These are phyloP conservation scores for Colletotrichum australisinense DNA, from an alignment of 2,329 filamentous ascomycete species.

Conservation along the genomic window DNA sequence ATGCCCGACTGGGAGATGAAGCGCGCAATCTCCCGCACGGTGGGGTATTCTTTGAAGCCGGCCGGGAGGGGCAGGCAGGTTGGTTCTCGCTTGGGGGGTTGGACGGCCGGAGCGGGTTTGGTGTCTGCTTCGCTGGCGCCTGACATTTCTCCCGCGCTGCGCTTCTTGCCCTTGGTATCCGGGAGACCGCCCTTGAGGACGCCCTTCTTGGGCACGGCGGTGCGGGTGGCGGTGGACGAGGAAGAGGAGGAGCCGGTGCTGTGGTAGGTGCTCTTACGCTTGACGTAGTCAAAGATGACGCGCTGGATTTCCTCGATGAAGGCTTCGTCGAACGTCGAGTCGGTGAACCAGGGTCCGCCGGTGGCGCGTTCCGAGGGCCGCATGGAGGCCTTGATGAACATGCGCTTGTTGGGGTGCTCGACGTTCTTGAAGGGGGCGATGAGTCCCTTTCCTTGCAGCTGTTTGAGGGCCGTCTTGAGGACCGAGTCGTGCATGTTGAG, in stretches of 20 bases:
- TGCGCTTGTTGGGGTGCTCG: slow-evolving; percentile 90
- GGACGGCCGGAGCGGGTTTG: slow-evolving; percentile 39
- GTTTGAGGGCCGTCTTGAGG: slow-evolving; percentile 84
- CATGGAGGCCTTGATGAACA: slow-evolving; percentile 92
- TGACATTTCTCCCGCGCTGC: slow-evolving; percentile 59
- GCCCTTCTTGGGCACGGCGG: slow-evolving; percentile 67
- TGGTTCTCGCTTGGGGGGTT: slow-evolving; percentile 46
- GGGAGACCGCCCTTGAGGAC: slow-evolving; percentile 59
- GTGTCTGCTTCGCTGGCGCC: slow-evolving; percentile 42
- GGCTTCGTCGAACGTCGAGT: slow-evolving; percentile 87
- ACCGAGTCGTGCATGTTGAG: slow-evolving; percentile 87
- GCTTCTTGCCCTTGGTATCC: slow-evolving; percentile 60
- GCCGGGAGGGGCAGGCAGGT: slow-evolving; percentile 67
- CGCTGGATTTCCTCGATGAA: slow-evolving; percentile 84
- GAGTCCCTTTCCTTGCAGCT: slow-evolving; percentile 82
- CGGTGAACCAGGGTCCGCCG: slow-evolving; percentile 94
- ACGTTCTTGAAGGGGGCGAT: slow-evolving; percentile 93
- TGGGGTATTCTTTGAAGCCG: slow-evolving; percentile 83
- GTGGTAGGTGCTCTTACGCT: slow-evolving; percentile 76
- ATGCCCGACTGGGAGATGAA: slow-evolving; percentile 77
- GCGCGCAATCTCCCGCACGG: slow-evolving; percentile 79
- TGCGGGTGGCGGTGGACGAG: slow-evolving; percentile 43
- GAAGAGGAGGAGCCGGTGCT: slow-evolving; percentile 47
- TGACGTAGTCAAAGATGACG: slow-evolving; percentile 80
- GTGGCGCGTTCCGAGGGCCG: slow-evolving; percentile 90